A percentile compares a stretch with the other conserved stretches of the same genome.
phyloP scores from a whole-genome alignment of 2,329 filamentous ascomycete genomes.

The Cladosporium sp. region DNA sequence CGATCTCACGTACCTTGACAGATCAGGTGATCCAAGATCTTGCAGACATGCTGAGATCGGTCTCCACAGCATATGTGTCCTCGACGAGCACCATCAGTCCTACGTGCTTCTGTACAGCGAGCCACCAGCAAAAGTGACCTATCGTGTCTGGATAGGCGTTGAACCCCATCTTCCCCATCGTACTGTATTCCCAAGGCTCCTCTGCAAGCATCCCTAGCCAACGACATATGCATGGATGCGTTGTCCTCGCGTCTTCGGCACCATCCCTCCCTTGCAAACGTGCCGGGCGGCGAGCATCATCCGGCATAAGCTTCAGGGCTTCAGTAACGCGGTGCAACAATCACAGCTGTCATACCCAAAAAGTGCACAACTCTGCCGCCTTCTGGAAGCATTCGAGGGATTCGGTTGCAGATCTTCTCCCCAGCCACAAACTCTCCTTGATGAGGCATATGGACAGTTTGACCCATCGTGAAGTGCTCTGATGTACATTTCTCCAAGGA shows the following conservation, averaged over 20 bases:
- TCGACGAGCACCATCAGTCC: neutral
- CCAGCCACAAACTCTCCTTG: neutral
- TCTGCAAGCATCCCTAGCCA: conserved; percentile 10
- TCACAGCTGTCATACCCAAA: conserved; percentile 15
- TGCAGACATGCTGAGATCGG: neutral
- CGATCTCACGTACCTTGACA: conserved; percentile 8
- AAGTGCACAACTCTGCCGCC: conserved; percentile 4
- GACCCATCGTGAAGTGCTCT: neutral
- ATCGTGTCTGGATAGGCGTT: neutral
- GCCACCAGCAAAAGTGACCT: neutral
- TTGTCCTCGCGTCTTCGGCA: conserved; percentile 8
- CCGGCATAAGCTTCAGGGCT: conserved; percentile 19
- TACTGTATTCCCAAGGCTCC: neutral
- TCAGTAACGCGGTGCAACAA: conserved; percentile 6
- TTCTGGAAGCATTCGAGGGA: conserved; percentile 18
- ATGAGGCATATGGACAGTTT: neutral
- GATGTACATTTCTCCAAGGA: neutral
- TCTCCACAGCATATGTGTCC: neutral
- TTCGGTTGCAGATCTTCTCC: conserved; percentile 7
- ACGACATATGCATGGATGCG: conserved; percentile 17
- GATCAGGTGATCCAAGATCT: conserved; percentile 9
- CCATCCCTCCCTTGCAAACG: conserved; percentile 13
- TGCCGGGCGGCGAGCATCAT: conserved; percentile 14
- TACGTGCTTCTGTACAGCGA: conserved; percentile 7
- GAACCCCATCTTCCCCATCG: neutral